Percentiles rank a stretch among this genome's conserved stretches.
Evolutionary conservation across 352 stramenopile genomes (phyloP).

Genomic region (Globisporangium nunn): DNA sequence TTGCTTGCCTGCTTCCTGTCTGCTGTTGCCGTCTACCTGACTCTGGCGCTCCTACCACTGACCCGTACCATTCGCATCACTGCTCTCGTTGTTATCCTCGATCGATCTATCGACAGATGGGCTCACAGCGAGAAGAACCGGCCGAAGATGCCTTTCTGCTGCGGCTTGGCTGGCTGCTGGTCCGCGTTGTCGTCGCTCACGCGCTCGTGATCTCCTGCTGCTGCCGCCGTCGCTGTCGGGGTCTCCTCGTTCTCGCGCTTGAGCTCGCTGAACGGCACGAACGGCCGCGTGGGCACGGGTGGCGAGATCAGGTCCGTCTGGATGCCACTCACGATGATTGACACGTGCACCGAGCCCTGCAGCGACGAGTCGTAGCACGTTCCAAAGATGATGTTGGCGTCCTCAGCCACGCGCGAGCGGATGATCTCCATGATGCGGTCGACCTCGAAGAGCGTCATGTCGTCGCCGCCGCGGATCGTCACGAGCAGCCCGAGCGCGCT

Average conservation of each 20-base stretch:
- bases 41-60: not conserved
- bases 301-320: conserved; percentile 81
- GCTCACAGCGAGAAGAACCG: conserved; percentile 66
- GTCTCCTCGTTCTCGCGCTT: conserved; percentile 18
- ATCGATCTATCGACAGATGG: too few species aligned
- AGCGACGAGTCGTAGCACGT: conserved; percentile 83
- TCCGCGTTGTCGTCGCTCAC: conserved; percentile 6
- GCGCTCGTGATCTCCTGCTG: conserved; percentile 6
- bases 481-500: conserved; percentile 92
- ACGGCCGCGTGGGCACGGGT: conserved; percentile 42
- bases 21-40: conserved; percentile 1
- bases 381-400: conserved; percentile 88
- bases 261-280: conserved; percentile 34
- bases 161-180: conserved; percentile 10
- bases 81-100: too few species aligned
- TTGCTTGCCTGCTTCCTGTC: not conserved
- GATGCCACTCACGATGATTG: conserved; percentile 86
- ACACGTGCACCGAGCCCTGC: conserved; percentile 76
- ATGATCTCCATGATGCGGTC: conserved; percentile 88
- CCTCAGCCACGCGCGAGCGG: conserved; percentile 60
- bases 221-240: not conserved
- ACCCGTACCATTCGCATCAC: not conserved
- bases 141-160: conserved; percentile 53
- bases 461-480: conserved; percentile 91
- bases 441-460: conserved; percentile 92